Base-by-base conservation (phyloP, 2,329 filamentous ascomycete genomes). In the Ilyonectria robusta region DNA sequence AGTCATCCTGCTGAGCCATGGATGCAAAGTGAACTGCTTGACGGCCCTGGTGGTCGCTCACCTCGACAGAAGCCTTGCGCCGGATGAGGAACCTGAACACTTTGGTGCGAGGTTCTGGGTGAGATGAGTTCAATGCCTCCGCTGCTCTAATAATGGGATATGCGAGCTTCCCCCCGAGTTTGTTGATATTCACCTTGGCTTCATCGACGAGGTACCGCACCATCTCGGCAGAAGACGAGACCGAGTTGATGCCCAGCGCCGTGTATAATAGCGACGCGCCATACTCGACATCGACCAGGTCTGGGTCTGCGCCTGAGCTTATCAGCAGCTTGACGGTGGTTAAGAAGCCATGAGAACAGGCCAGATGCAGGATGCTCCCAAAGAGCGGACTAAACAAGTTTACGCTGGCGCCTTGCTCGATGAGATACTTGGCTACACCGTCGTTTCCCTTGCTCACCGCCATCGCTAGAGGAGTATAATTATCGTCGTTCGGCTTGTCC, bases 331-430 rank as follows among this genome's bases (percentile, higher is more conserved):
- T 48, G 19, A 48, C 46, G 19, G 23, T 48, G 37, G 10, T 17
- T 40, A 40, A 40, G 37, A 15, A 15, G 37, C 11, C 37, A 2
- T 17, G 13, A 15, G 37, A 40, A 40, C 59, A 62, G n/a, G 60
- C 60, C 4, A 62, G 19, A 37, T 63, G 40, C 7, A 63, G 33
- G 2, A 63, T 42, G 44, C 42, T 63, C 15, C 60, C 60, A 19
- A 63, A 42, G 19, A 19, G 9, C 2, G 40, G 60, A 3, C 10
- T 8, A 31, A 21, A 42, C 40, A 63, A n/a, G 17, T 40, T 17
- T 10, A 44, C 51, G 19, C 44, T 21, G 17, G 60, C 60, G 19
- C 53, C 53, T 35, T 46, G 37, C 40, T 29, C 11, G 42, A 58
- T 62, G 51, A 62, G 42, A 26, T 48, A 48, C 33, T 29, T 48